These are phyloP conservation scores for Priceomyces haplophilus DNA, from an alignment of 805 yeast species.

Conservation along the genomic window DNA sequence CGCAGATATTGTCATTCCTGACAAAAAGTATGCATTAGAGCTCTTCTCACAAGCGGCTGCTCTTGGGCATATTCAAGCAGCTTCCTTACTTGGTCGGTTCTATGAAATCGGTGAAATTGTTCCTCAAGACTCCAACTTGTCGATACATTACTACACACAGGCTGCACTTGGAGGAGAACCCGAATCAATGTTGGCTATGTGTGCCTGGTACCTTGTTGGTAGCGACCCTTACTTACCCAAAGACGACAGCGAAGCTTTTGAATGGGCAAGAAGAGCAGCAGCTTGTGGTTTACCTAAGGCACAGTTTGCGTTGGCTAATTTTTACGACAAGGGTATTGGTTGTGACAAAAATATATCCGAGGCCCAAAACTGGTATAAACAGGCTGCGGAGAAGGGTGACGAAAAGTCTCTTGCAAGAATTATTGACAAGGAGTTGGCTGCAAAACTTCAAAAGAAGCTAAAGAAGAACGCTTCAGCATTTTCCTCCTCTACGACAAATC, in stretches of 20 bases:
- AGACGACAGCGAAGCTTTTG: conserved; percentile 83
- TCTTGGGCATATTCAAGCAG: conserved; percentile 78
- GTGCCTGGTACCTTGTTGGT: conserved; percentile 96
- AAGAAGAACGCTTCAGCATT: conserved; percentile 18
- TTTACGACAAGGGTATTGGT: conserved; percentile 85
- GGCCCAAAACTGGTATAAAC: conserved; percentile 72
- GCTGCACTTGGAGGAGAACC: conserved; percentile 90
- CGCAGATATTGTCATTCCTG: conserved; percentile 81
- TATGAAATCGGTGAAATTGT: conserved; percentile 80
- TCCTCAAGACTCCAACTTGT: conserved; percentile 74
- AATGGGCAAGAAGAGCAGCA: conserved; percentile 93
- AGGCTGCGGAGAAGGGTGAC: conserved; percentile 62
- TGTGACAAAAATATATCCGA: conserved; percentile 54
- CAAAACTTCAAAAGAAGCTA: conserved; percentile 27
- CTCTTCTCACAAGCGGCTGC: conserved; percentile 86
- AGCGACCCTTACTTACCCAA: conserved; percentile 75
- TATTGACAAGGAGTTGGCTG: conserved; percentile 27
- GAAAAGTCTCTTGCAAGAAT: conserved; percentile 36
- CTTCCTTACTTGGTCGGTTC: conserved; percentile 73
- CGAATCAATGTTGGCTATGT: conserved; percentile 84
- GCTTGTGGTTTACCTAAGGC: conserved; percentile 72
- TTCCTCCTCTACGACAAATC: neutral
- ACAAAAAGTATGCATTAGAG: conserved; percentile 78
- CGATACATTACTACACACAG: conserved; percentile 88
- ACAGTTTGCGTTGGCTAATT: conserved; percentile 79